Base-by-base conservation (phyloP, 495 filamentous ascomycete genomes). In the Penicillium fimorum region DNA sequence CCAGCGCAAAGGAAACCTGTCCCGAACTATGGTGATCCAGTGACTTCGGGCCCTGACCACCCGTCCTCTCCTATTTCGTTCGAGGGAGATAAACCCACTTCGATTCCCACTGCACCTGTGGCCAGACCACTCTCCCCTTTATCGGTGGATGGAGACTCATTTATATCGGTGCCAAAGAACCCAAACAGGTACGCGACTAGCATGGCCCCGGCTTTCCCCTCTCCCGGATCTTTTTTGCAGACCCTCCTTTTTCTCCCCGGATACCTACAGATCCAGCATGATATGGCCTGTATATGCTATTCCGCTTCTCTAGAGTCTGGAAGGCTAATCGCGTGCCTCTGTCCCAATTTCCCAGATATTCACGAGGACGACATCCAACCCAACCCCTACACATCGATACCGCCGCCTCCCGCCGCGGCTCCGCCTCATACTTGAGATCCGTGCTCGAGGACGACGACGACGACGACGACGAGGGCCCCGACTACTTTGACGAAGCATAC, bases 361-460 rank as follows among this genome's bases (percentile, higher is more conserved):
- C 75, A 17, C 71, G 71, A 42, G 68, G 70, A 56, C 66, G 61
- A 50, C 60, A 65, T 27, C 53, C 70, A 47, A 40, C 66, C 20
- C 56, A 70, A 47, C 69, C 68, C 18, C 67, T 75, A 48, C 71
- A 64, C 37, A 74, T 76, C 62, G 69, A 78, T 56, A 74, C 74
- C 43, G 58, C 70, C 27, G 58, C 67, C 38, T 68, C 67, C 24
- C 52, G 52, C 10, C 52, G 37, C 13, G 47, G 46, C n/a, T 57
- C 63, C 32, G 50, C 58, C 42, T 40, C 61, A 35, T 64, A 42
- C 47, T 53, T 64, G 37, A 58, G 61, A 35, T 60, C 63, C n/a
- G 52, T 65, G 15, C 57, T 55, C 49, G 59, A 57, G 42, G 66
- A 73, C 58, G 63, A 68, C 54, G 59, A 59, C 44, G 63, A 68